These are phyloP conservation scores for Penicillium concentricum DNA, from an alignment of 2,329 filamentous ascomycete genomes.

Conservation along the genomic window DNA sequence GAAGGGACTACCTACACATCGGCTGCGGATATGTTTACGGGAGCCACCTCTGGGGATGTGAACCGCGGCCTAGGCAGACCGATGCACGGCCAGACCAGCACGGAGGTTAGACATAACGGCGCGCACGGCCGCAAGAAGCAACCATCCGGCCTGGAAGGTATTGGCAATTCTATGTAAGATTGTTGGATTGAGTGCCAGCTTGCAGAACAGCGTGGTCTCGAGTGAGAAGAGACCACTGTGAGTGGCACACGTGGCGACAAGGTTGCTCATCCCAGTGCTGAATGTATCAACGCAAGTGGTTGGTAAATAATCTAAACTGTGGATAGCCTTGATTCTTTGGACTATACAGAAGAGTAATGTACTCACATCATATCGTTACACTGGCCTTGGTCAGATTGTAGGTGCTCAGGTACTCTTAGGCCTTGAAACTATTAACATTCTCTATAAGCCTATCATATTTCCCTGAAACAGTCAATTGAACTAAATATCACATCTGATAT, in stretches of 20 bases:
- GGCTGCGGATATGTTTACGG: constrained; percentile 49
- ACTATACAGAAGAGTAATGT: no score
- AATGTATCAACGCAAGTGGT: no score
- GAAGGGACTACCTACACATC: constrained; percentile 43
- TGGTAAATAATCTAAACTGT: no score
- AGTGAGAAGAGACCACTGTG: constrained; percentile 19
- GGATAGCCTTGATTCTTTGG: no score
- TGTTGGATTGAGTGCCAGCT: constrained; percentile 22
- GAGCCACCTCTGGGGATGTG: constrained; percentile 55
- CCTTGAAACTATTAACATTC: no score
- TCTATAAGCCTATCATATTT: no score
- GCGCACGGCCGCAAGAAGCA: constrained; percentile 43
- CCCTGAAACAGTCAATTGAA: no score
- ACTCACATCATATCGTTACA: no score
- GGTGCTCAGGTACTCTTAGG: no score
- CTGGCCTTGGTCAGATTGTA: no score
- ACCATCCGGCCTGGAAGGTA: constrained; percentile 45
- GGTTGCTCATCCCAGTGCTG: neutral
- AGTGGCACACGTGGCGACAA: neutral
- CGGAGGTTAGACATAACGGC: constrained; percentile 50
- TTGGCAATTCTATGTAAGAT: constrained; percentile 35
- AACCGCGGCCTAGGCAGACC: constrained; percentile 56
- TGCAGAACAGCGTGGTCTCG: constrained; percentile 29
- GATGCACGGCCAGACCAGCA: constrained; percentile 48
- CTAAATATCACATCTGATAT: no score